Base-by-base conservation (phyloP, 2,329 filamentous ascomycete genomes). In the Davidsoniella virescens region DNA sequence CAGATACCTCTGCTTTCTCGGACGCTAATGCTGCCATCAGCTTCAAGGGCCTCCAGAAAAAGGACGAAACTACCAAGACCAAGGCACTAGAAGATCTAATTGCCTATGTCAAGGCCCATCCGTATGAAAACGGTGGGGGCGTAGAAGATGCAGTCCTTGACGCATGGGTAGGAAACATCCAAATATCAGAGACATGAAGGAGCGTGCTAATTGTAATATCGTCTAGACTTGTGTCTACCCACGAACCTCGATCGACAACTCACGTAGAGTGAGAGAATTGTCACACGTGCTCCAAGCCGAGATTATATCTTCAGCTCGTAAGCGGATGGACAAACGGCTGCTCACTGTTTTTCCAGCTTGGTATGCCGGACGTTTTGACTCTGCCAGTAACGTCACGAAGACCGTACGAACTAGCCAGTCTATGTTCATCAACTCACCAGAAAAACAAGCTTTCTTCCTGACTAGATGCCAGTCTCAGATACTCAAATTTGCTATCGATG, bases 41-140 rank as follows among this genome's bases (percentile, higher is more conserved):
- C n/a, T 86, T 95, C 67, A 94, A 95, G 65, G 94, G 93, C 58
- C 67, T 95, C 3, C 73, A 81, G 47, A 98, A 96, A 67, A 94
- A 92, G 65, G 90, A 95, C 67, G 82, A 81, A 59, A 94, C 80
- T 9, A 98, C 92, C 37, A 94, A 94, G 62, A 74, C 82, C 6
- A 94, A 90, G 63, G 90, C 86, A 0, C 69, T 98, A 25, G 88
- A 96, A 58, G 90, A 96, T 48, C 66, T 98, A 17, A 72, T 86
- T 44, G 63, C 73, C 33, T 75, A 83, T 60, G 69, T 85, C 38
- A 70, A 72, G 56, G 64, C 66, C 10, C 73, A 69, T 63, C 72
- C 64, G 40, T 72, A 62, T 61, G 74, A 71, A 54, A 59, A 70
- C 50, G 68, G 72, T 57, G 76, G 73, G 23, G 81, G 79, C 29